Evolutionary conservation across 2,329 filamentous ascomycete genomes (phyloP), one percentile per base, ranked within the genome.

Genomic region (Hansfordia pulvinata): DNA sequence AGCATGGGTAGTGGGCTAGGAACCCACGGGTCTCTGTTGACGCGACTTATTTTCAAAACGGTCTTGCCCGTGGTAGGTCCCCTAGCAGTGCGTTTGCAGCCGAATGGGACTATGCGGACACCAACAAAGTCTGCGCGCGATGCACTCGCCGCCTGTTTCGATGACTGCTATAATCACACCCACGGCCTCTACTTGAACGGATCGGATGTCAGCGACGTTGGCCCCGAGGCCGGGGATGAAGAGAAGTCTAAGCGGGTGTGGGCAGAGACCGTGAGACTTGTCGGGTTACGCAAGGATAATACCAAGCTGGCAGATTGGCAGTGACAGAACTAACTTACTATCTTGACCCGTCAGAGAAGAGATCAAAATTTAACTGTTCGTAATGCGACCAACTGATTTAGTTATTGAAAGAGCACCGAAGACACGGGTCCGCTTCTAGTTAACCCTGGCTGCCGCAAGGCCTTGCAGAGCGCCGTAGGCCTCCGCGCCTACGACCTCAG

Each of bases 81-180:
- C 19, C 6, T 44, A 4, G 11, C 38, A 28, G 31, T 31, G 5
- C 32, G 28, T 28, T 24, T 40, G 5, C 29, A 19, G n/a, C 37
- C 46, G 6, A 44, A 49, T 30, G 42, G 43, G 11, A 21, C 28
- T 10, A 13, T 47, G 9, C 35, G 42, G 4, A 41, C 41, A 10
- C 27, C 37, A 21, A 31, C 29, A 30, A 44, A 40, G 35, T 47
- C 46, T 16, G 47, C 41, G 10, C 31, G 17, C 4, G 39, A 49
- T 28, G 29, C 44, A 15, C 9, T 49, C 14, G 23, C 27, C n/a
- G 40, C 43, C 6, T 32, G 32, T 25, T 45, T 48, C 30, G 39
- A 43, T n/a, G 32, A 30, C 11, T 30, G 44, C 7, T 41, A 40
- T 28, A 31, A 34, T 19, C 13, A 25, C 10, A 32, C 33, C 10